phyloP scores from a whole-genome alignment of 2,329 filamentous ascomycete species.

The Mycocentrospora acerina region DNA sequence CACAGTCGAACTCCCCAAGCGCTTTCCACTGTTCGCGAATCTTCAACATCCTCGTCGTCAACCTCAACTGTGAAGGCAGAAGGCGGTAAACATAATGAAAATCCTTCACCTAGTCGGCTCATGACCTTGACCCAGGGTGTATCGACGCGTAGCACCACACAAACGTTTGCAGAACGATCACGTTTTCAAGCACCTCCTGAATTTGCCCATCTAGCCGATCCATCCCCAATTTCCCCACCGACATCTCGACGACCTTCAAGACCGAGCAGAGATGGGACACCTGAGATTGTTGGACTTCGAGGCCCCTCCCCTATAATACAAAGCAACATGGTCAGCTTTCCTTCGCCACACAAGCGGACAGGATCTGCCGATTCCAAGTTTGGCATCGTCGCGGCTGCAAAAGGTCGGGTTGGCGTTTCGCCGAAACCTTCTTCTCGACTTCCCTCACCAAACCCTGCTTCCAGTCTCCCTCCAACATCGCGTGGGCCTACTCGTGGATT shows the following conservation, averaged over 20 bases:
- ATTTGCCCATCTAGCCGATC: slow-evolving; percentile 61
- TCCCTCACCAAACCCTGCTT: slow-evolving; percentile 42
- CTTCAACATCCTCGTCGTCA: slow-evolving; percentile 71
- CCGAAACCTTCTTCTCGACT: slow-evolving; percentile 39
- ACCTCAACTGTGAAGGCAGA: slow-evolving; percentile 65
- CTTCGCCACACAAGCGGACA: slow-evolving; percentile 53
- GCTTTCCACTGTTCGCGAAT: slow-evolving; percentile 68
- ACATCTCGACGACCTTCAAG: slow-evolving; percentile 49
- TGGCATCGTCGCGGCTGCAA: slow-evolving; percentile 15
- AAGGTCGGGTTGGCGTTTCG: slow-evolving; percentile 26
- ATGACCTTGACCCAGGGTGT: slow-evolving; percentile 57
- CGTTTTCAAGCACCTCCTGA: slow-evolving; percentile 39
- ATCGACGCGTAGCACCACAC: slow-evolving; percentile 9
- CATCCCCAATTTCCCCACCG: slow-evolving; percentile 51
- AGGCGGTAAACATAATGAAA: slow-evolving; percentile 48
- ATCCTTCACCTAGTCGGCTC: slow-evolving; percentile 30
- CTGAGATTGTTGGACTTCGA: slow-evolving; percentile 46
- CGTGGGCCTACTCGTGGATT: slow-evolving; percentile 32
- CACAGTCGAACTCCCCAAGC: slow-evolving; percentile 56
- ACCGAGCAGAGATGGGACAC: slow-evolving; percentile 50
- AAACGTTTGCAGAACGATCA: slow-evolving; percentile 9
- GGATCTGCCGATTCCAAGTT: slow-evolving; percentile 49
- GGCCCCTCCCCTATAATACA: slow-evolving; percentile 57
- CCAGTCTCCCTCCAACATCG: slow-evolving; percentile 24
- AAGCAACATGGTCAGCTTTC: slow-evolving; percentile 55